Base-by-base conservation (phyloP, 1,284 basidiomycete genomes). In the Ganoderma meredithae region DNA sequence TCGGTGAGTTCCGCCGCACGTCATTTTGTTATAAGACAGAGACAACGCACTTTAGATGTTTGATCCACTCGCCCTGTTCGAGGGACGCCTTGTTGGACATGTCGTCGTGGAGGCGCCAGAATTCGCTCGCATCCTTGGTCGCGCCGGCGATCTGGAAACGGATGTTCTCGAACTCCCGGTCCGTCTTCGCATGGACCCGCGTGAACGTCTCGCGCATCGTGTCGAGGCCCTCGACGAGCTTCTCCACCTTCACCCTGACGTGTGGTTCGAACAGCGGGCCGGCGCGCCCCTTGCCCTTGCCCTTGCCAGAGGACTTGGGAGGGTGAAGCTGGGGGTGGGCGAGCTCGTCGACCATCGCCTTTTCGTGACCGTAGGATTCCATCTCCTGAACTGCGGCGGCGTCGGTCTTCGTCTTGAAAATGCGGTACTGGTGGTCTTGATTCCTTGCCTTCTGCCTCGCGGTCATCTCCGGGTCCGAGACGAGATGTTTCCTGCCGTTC, bases 161-260 rank as follows among this genome's bases (percentile, higher is more conserved):
- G 17, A 70, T n/a, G 56, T 67, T 56, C 31, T 25, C 53, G 33
- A 68, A 43, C 22, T 66, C 52, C 17, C 49, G 25, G 7, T 43
- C 59, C 39, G 66, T 69, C 60, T 61, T 64, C 25, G 7, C 25
- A 22, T 67, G 49, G 27, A 49, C 68, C 1, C 55, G 53, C 27
- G 22, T 10, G 36, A 72, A 58, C 60, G 66, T 41, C 22, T 60
- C 49, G 40, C 71, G 68, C 53, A 69, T 67, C 31, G 40, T 40
- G 15, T 60, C 56, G 39, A 72, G 64, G 41, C 47, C 55, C 1
- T 70, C 64, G 12, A 49, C 56, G 13, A 72, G 66, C 55, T 68
- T 68, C 25, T 68, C 41, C 49, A 70, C 43, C 63, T 68, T 72
- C 39, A 72, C 33, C 25, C 12, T 36, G 31, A 69, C 62, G 40